Evolutionary conservation across 164 flowering plant genomes (phyloP), one percentile per base, ranked within the genome.

Genomic region (Taxillus chinensis): DNA sequence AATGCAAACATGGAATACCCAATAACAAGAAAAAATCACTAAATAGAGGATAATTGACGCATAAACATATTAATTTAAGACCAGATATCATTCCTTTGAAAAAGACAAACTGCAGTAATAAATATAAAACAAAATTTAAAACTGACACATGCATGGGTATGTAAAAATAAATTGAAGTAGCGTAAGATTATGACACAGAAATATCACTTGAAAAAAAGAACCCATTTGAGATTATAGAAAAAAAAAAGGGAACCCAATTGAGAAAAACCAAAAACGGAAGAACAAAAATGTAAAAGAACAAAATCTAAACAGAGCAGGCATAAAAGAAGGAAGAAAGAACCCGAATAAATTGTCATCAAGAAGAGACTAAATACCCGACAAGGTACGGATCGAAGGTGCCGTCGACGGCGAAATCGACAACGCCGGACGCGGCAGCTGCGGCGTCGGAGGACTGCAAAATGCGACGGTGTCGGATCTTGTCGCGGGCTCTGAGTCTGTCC

Each of bases 341-440:
- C 0, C 6, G 62, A 41, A 11, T 41, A 48, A 64, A 27, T 5
- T 9, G 2, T 5, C 15, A 39, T 58, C 46, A 58, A 56, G 42
- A 55, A 14, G 3, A 6, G 7, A 17, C 56, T 27, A 64, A 66
- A 64, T 83, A 90, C 97, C 97, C 99, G 57, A 86, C 87, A 41
- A 74, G 72, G 60, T 59, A 80, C 10, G 98, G 98, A 81, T 92
- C 77, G 55, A 64, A 74, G 46, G 89, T 78, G 39, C 98, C 98
- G 6, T 72, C 53, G 51, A 92, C 91, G 1, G 89, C 76, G 50
- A 92, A 86, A 81, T 93, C 92, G 38, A 87, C 86, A 13, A 93
- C 83, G 0, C 90, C 92, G 56, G 40, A 27, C 8, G 7, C 56
- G 46, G 8, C 92, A 17, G 84, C 86, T 13, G 88, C 83, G 0